A percentile compares a stretch with the other conserved stretches of the same genome.
Conservation (phyloP, 2,329 filamentous ascomycete species). For the Madurella mycetomatis region DNA sequence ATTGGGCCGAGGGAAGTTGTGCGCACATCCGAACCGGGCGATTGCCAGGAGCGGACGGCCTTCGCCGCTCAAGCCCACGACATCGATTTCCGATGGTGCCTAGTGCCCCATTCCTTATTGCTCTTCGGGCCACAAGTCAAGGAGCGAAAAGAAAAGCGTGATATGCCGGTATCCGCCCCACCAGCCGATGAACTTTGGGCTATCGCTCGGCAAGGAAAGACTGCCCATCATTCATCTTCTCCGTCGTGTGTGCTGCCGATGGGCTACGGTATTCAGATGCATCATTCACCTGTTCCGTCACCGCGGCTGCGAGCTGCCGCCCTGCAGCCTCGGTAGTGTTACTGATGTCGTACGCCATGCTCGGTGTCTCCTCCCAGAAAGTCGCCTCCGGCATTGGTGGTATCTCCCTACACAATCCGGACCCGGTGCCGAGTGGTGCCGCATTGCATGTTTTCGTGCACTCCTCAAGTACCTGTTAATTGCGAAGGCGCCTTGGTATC, state of each 20-base stretch:
- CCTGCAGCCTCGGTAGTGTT: not conserved
- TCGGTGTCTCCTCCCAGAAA: not conserved
- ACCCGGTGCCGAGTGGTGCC: not conserved
- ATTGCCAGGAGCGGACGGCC: too few relatives aligned
- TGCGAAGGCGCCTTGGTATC: not conserved
- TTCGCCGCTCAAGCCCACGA: not conserved
- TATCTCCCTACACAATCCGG: too few relatives aligned
- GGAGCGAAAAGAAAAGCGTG: not conserved
- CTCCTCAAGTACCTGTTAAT: not conserved
- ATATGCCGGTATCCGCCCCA: conserved; percentile 1
- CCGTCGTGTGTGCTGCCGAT: conserved; percentile 7
- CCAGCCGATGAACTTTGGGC: not conserved
- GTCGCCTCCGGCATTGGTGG: not conserved
- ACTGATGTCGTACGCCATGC: not conserved
- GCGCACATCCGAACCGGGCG: conserved; percentile 15
- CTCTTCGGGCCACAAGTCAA: not conserved
- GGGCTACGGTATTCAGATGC: not conserved
- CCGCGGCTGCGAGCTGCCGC: conserved; percentile 10
- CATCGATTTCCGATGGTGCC: not conserved
- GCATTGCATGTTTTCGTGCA: not conserved
- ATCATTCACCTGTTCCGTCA: conserved; percentile 5
- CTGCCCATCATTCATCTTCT: not conserved
- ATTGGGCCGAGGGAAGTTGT: conserved; percentile 12
- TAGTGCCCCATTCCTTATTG: not conserved
- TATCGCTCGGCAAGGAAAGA: not conserved